These are phyloP conservation scores for Cymbidium sinense DNA, from an alignment of 106 monocot genomes.

Conservation along the genomic window DNA sequence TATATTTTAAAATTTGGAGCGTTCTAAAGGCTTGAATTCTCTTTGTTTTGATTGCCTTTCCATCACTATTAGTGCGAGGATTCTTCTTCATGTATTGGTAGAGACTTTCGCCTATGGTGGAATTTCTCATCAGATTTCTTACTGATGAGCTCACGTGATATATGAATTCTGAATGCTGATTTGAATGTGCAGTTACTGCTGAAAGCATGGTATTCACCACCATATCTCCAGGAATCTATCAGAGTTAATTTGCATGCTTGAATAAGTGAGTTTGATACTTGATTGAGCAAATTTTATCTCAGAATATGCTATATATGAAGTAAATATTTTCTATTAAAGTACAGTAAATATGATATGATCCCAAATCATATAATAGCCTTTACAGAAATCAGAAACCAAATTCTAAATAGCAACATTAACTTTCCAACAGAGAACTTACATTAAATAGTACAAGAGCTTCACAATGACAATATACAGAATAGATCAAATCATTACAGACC, in stretches of 20 bases:
- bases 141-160: constrained; percentile 50
- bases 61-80: constrained; percentile 34
- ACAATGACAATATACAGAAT: too few relatives aligned
- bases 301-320: too few relatives aligned
- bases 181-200: constrained; percentile 29
- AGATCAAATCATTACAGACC: too few relatives aligned
- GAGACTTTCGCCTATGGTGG: constrained; percentile 12
- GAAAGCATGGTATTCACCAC: constrained; percentile 68
- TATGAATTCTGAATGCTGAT: constrained; percentile 19
- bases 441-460: too few relatives aligned
- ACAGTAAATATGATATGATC: too few relatives aligned
- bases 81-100: constrained; percentile 29
- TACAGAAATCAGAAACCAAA: too few relatives aligned
- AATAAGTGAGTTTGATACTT: too few relatives aligned
- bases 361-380: too few relatives aligned
- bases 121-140: constrained; percentile 26
- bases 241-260: not conserved
- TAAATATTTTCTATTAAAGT: too few relatives aligned
- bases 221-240: constrained; percentile 61
- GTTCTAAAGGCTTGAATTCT: constrained; percentile 19
- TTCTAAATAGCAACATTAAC: too few relatives aligned
- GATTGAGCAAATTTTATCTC: too few relatives aligned
- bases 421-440: too few relatives aligned
- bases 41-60: constrained; percentile 11
- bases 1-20: constrained; percentile 21